Evolutionary conservation across 305 asterid species (phyloP).

Genomic region (Fraxinus angustifolia): DNA sequence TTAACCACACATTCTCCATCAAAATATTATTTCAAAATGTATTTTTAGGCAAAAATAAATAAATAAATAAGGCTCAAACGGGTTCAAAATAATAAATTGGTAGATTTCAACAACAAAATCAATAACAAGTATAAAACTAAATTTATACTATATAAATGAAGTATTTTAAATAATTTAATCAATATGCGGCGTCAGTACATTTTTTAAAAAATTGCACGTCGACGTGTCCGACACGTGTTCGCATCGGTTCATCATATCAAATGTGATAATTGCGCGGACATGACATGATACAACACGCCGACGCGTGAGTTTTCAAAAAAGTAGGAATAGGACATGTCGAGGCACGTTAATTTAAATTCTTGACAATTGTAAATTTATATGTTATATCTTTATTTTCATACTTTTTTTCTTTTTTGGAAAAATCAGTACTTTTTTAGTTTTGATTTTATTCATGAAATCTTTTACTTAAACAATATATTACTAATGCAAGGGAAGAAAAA

Average conservation of each 20-base stretch:
- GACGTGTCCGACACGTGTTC: too few relatives aligned
- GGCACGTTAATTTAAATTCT: background rate
- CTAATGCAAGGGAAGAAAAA: background rate
- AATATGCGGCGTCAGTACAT: background rate
- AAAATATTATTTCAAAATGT: too few relatives aligned
- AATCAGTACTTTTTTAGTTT: background rate
- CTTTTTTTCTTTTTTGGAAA: background rate
- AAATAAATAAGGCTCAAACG: too few relatives aligned
- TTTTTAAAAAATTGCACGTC: background rate
- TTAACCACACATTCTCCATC: too few relatives aligned
- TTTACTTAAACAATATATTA: background rate
- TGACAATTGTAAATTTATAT: too few relatives aligned
- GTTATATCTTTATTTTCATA: background rate
- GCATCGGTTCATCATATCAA: background rate
- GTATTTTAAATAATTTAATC: too few relatives aligned
- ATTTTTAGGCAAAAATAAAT: too few relatives aligned
- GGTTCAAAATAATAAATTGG: too few relatives aligned
- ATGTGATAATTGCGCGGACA: background rate
- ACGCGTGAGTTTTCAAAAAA: background rate
- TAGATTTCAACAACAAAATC: too few relatives aligned
- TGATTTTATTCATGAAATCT: background rate
- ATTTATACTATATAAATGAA: too few relatives aligned
- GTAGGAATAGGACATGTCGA: background rate
- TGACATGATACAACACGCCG: background rate
- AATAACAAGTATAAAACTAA: too few relatives aligned